Evolutionary conservation across 2,329 filamentous ascomycete genomes (phyloP).

Genomic region (Eutypa lata): DNA sequence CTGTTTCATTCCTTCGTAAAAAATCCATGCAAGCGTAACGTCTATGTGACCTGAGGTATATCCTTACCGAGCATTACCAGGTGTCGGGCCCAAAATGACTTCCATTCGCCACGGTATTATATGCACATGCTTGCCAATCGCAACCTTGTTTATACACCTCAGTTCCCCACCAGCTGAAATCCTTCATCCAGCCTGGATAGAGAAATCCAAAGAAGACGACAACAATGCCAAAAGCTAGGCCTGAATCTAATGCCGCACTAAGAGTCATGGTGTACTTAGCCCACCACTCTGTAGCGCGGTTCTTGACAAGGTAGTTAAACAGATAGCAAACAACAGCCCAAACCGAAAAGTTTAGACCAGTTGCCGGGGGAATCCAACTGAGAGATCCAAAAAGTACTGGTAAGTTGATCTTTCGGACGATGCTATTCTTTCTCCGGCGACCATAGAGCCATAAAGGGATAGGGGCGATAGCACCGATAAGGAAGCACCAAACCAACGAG

Average conservation of each 20-base stretch:
- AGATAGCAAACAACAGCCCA: conserved; percentile 83
- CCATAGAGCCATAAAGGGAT: conserved; percentile 71
- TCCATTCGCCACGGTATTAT: conserved; percentile 60
- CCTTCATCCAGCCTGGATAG: conserved; percentile 72
- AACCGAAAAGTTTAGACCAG: conserved; percentile 82
- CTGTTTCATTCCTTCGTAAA: too few relatives aligned
- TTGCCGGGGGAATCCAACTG: conserved; percentile 83
- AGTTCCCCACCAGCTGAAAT: conserved; percentile 85
- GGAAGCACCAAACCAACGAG: conserved; percentile 76
- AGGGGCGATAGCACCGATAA: conserved; percentile 71
- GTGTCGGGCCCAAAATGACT: conserved; percentile 62
- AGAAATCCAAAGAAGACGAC: conserved; percentile 83
- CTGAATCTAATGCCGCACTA: conserved; percentile 78
- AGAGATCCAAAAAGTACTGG: conserved; percentile 81
- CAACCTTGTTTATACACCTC: conserved; percentile 81
- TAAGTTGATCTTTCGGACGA: conserved; percentile 74
- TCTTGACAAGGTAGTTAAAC: conserved; percentile 76
- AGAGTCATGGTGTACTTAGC: conserved; percentile 89
- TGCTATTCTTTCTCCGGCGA: conserved; percentile 54
- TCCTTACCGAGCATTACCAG: conserved; percentile 47
- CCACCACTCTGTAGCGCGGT: conserved; percentile 74
- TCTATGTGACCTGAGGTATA: too few relatives aligned
- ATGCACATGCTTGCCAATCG: conserved; percentile 80
- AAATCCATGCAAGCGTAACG: too few relatives aligned
- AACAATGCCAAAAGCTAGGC: conserved; percentile 77